phyloP scores from a whole-genome alignment of 2,329 filamentous ascomycete genomes.

The Cordyceps javanica region DNA sequence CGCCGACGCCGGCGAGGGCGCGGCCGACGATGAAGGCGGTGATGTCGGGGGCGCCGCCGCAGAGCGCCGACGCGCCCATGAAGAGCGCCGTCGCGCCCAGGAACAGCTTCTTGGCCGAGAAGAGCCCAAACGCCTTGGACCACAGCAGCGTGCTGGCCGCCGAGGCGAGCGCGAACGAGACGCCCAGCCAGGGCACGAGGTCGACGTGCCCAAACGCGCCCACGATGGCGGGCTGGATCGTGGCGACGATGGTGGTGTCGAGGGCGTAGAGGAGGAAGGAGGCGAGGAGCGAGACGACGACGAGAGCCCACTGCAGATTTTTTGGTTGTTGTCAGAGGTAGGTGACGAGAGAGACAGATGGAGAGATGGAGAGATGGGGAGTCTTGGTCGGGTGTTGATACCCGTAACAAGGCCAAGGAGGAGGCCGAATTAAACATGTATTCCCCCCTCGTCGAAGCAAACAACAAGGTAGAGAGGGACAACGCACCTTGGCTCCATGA shows the following conservation, averaged over 20 bases:
- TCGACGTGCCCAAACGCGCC: conserved; percentile 28
- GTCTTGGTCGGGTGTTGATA: too few species aligned
- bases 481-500: neutral
- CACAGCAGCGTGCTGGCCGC: conserved; percentile 33
- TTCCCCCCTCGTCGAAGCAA: too few species aligned
- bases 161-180: conserved; percentile 32
- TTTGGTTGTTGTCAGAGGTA: too few species aligned
- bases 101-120: conserved; percentile 36
- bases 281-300: conserved; percentile 16
- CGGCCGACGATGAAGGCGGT: conserved; percentile 40
- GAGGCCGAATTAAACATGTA: too few species aligned
- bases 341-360: too few species aligned
- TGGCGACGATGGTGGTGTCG: conserved; percentile 44
- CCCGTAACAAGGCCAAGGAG: too few species aligned
- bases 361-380: too few species aligned
- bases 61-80: conserved; percentile 25
- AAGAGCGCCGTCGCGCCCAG: conserved; percentile 18
- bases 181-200: conserved; percentile 28
- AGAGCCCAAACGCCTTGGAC: conserved; percentile 33
- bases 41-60: conserved; percentile 34
- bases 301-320: conserved; percentile 12
- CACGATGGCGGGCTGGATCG: conserved; percentile 36
- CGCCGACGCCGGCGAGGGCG: conserved; percentile 36
- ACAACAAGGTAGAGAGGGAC: too few species aligned
- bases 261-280: conserved; percentile 34